These are phyloP conservation scores for Ettlia oleoabundans DNA, from an alignment of 139 green algal genomes.

Conservation along the genomic window DNA sequence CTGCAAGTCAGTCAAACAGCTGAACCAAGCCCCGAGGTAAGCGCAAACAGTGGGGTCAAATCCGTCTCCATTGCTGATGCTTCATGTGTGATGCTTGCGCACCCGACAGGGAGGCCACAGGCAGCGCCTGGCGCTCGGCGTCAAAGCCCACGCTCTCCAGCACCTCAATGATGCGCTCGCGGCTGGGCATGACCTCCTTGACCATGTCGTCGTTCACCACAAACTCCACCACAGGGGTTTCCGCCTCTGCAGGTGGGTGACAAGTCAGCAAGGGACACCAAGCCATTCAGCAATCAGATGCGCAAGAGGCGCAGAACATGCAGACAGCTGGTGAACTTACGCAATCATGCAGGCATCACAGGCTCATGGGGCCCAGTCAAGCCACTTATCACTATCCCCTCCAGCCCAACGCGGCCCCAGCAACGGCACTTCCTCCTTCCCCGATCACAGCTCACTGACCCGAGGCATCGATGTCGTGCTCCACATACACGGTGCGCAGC, in stretches of 20 bases:
- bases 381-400: too few species aligned
- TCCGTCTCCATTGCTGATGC: too few species aligned
- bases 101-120: conserved; percentile 63
- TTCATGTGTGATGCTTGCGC: not conserved
- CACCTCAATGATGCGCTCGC: conserved; percentile 43
- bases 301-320: not conserved
- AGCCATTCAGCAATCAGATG: not conserved
- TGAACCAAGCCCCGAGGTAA: not conserved
- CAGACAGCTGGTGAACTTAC: too few species aligned
- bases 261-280: not conserved
- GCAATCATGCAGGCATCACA: too few species aligned
- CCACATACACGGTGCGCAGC: conserved; percentile 71
- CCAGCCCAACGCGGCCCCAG: too few species aligned
- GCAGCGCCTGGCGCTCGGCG: conserved; percentile 34
- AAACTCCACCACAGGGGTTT: conserved; percentile 62
- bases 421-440: too few species aligned
- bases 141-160: conserved; percentile 61
- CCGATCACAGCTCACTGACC: conserved; percentile 15
- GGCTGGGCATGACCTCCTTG: conserved; percentile 46
- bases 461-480: conserved; percentile 72
- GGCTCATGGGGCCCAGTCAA: too few species aligned
- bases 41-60: too few species aligned
- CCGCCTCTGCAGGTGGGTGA: conserved; percentile 45
- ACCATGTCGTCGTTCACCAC: conserved; percentile 59
- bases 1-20: not conserved